Base-by-base conservation (phyloP, 805 yeast species). In the Kuraishia floccosa region DNA sequence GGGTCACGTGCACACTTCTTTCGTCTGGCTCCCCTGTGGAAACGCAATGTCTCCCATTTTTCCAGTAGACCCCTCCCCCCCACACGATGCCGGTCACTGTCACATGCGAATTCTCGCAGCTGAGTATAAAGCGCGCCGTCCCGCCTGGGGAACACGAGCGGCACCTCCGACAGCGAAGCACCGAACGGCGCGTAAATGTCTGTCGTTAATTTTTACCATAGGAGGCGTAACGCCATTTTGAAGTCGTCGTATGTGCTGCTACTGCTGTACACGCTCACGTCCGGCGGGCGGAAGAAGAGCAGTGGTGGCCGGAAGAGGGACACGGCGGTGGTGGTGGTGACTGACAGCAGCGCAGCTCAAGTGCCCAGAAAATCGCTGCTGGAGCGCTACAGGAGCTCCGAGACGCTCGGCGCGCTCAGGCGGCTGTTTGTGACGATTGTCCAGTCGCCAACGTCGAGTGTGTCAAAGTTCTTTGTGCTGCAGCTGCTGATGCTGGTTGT, bases 401-500 rank as follows among this genome's bases (percentile, higher is more conserved):
- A 18, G 19, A 13, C 23, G 19, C 15, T n/a, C 19, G 11, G 18
- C 11, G 5, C 16, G 21, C 10, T 21, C 12, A n/a, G 17, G 14
- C 25, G 10, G 25, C 22, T 19, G 22, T 10, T 19, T 10, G 22
- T 19, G 22, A 10, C 22, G 22, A 7, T 10, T 10, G 10, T 7
- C 22, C 10, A 7, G 22, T 7, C 7, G 10, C 22, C 27, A 6
- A n/a, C n/a, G n/a, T n/a, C n/a, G n/a, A n/a, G n/a, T n/a, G 15
- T 25, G 6, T 10, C 17, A 6, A 26, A 21, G 5, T 29, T 13
- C 26, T 58, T 82, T 23, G 36, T 50, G 1, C 40, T 68, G 0
- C 89, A 84, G 50, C 54, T 84, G 5, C 46, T 60, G 0, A 58
- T 84, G 17, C 60, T 87, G 27, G 64, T 81, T 3, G 39, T 68